Base-by-base conservation (phyloP, 192 early-diverging fungal species). In the Lobosporangium transversale region DNA sequence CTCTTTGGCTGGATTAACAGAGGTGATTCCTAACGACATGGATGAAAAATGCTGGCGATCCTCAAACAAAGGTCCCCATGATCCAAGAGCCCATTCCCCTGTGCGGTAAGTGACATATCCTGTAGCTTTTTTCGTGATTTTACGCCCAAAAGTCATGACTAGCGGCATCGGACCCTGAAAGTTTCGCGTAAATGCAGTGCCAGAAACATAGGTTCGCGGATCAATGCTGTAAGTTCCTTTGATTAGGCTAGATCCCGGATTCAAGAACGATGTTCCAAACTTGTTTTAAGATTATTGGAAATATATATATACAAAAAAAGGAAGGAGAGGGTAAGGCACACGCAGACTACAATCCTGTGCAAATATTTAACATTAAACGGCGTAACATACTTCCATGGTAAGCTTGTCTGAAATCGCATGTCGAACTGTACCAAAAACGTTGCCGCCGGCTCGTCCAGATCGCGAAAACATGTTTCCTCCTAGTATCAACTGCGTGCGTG, bases 31-130 rank as follows among this genome's bases (percentile, higher is more conserved):
- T 30, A 88, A 36, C 0, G 85, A 53, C 29, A 86, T 73, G 18
- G 85, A 81, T 15, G 87, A 88, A 26, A 73, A 78, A 36, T 82
- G 53, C 2, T 62, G 49, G 10, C 81, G 70, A 18, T 53, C 53
- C 18, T 53, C 67, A 47, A 54, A 40, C n/a, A 47, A 36, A n/a
- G 58, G 54, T 9, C 92, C 89, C 90, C 91, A 94, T 9, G 76
- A 68, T 21, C 87, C 87, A 17, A 94, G 62, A 23, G 73, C 57
- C 84, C 87, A 94, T 23, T 89, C 83, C 14, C 95, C 95, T 14
- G 94, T 91, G 47, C 84, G 85, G 52, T 88, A 92, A 4, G 89
- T 91, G 43, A 98, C 58, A 53, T 86, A 89, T 10, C 89, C 94
- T 23, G 89, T 92, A n/a, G 83, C 82, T 3, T 81, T 78, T 6